Conservation (phyloP, 73 alveolate genomes). For the Paramecium pentaurelia region DNA sequence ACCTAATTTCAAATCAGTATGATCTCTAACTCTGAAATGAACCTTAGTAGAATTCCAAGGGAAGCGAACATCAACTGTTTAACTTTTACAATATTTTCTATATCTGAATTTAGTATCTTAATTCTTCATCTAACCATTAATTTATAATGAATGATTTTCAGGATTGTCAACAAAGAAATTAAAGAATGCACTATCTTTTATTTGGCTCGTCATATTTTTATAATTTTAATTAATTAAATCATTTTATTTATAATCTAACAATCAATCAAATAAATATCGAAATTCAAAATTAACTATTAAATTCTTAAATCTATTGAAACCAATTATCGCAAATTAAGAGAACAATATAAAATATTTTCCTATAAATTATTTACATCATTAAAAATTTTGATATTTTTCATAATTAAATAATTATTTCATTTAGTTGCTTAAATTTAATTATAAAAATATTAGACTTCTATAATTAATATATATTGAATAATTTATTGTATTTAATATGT, state of each 20-base stretch:
- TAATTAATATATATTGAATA: neutral
- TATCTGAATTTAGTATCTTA: neutral
- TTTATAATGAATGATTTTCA: neutral
- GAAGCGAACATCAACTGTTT: neutral
- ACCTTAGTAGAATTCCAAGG: neutral
- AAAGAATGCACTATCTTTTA: neutral
- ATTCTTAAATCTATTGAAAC: neutral
- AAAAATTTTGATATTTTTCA: no score
- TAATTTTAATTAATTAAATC: neutral
- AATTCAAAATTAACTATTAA: neutral
- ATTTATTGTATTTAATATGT: neutral
- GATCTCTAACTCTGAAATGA: neutral
- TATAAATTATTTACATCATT: no score
- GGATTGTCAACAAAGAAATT: neutral
- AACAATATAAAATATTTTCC: neutral
- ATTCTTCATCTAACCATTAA: neutral
- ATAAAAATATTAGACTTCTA: neutral
- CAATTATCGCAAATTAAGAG: neutral
- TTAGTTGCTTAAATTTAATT: no score
- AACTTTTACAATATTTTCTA: neutral
- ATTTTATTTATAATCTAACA: neutral
- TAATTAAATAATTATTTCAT: neutral
- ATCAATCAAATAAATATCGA: neutral
- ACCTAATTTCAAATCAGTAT: neutral
- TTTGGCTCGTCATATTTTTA: neutral